Evolutionary conservation across 148 eudicot species (phyloP).

Genomic region (Fagopyrum esculentum): DNA sequence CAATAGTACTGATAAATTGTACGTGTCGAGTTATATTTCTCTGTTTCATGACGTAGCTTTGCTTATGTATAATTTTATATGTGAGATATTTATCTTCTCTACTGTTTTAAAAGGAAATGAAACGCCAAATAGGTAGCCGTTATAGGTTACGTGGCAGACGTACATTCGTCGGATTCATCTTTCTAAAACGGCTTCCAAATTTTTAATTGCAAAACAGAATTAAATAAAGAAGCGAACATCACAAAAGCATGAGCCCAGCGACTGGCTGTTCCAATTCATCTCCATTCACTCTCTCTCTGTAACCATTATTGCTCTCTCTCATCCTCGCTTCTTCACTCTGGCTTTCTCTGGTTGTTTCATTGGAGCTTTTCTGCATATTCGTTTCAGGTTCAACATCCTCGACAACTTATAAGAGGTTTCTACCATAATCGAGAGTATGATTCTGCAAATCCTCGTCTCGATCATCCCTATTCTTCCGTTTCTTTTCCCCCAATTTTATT

Average conservation of each 20-base stretch:
- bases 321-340: neutral
- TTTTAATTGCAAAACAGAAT: neutral
- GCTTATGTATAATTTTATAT: neutral
- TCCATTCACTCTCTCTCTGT: slow-evolving; percentile 7
- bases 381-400: neutral
- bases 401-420: neutral
- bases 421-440: neutral
- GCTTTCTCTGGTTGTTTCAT: neutral
- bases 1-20: too few relatives aligned
- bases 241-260: neutral
- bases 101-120: neutral
- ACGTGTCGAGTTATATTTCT: too few relatives aligned
- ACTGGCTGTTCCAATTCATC: neutral
- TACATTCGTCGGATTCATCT: neutral
- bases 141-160: neutral
- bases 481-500: neutral
- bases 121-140: neutral
- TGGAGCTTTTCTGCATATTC: neutral
- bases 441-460: neutral
- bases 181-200: neutral
- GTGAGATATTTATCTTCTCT: neutral
- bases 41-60: neutral
- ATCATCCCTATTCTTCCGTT: neutral
- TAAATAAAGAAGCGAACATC: neutral
- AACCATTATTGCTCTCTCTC: slow-evolving; percentile 9